Evolutionary conservation across 2,329 filamentous ascomycete genomes (phyloP).

Genomic region (Aureobasidium lini): DNA sequence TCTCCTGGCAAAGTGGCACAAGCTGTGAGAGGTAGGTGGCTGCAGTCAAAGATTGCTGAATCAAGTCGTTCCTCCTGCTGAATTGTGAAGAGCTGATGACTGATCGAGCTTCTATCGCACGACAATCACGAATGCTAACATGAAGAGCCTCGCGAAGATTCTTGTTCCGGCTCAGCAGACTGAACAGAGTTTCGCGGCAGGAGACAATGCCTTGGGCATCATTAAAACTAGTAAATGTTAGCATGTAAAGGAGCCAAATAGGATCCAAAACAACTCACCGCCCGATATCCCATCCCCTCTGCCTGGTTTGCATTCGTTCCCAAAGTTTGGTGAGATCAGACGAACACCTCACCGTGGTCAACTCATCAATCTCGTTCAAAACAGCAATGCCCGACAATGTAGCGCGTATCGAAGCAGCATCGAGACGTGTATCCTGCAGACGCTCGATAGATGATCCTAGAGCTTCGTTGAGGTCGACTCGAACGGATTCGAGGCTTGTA

Average conservation of each 20-base stretch:
- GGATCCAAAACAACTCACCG: constrained; percentile 47
- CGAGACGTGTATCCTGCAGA: constrained; percentile 21
- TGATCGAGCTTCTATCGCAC: constrained; percentile 67
- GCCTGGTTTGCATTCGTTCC: constrained; percentile 54
- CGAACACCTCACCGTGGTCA: constrained; percentile 45
- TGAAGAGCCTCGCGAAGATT: constrained; percentile 54
- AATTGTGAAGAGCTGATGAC: constrained; percentile 68
- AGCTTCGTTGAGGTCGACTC: constrained; percentile 18
- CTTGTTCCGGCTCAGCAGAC: constrained; percentile 65
- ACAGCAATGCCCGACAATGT: constrained; percentile 59
- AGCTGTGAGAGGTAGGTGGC: constrained; percentile 77
- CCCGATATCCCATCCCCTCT: constrained; percentile 72
- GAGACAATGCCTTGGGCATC: constrained; percentile 76
- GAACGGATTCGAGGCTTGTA: constrained; percentile 47
- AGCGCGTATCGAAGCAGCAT: constrained; percentile 46
- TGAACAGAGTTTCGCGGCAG: constrained; percentile 74
- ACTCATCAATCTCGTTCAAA: constrained; percentile 73
- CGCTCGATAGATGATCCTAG: not conserved
- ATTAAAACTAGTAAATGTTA: constrained; percentile 48
- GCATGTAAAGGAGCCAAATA: not conserved
- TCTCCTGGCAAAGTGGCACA: constrained; percentile 57
- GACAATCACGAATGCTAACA: constrained; percentile 55
- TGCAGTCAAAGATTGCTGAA: constrained; percentile 80
- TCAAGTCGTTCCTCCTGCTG: constrained; percentile 69
- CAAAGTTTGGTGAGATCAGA: constrained; percentile 56